These are phyloP conservation scores for Rhododendron kiyosumense DNA, from an alignment of 148 eudicot species.

Conservation along the genomic window DNA sequence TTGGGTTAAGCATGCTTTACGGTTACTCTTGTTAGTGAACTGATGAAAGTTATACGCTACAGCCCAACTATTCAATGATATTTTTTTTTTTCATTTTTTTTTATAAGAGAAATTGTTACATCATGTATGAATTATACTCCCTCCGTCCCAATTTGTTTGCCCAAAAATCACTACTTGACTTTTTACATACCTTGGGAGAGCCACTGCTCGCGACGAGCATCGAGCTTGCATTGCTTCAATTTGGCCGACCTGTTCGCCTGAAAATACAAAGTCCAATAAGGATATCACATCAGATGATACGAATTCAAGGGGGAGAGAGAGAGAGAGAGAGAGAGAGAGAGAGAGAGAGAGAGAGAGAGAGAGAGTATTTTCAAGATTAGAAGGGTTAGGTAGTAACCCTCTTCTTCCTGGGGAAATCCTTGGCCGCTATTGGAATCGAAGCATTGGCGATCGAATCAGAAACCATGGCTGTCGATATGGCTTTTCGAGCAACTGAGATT, in stretches of 20 bases:
- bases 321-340: no score
- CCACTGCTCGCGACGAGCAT: constrained; percentile 95
- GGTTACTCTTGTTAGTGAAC: no score
- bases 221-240: constrained; percentile 90
- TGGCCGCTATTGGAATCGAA: constrained; percentile 53
- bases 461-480: constrained; percentile 32
- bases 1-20: no score
- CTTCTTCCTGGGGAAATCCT: constrained; percentile 77
- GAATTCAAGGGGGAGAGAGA: background rate
- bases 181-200: constrained; percentile 72
- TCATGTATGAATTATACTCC: no score
- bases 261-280: constrained; percentile 9
- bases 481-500: background rate
- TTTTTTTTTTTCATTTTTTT: no score
- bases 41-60: no score
- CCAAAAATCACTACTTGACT: background rate
- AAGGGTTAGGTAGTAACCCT: constrained; percentile 34
- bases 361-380: background rate
- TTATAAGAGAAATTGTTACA: no score
- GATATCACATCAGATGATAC: background rate
- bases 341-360: background rate
- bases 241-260: constrained; percentile 88
- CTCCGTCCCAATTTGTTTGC: no score
- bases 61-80: no score
- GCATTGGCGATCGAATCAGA: constrained; percentile 69